Conservation (phyloP, 768 basidiomycete species). For the Trametes cinnabarina region DNA sequence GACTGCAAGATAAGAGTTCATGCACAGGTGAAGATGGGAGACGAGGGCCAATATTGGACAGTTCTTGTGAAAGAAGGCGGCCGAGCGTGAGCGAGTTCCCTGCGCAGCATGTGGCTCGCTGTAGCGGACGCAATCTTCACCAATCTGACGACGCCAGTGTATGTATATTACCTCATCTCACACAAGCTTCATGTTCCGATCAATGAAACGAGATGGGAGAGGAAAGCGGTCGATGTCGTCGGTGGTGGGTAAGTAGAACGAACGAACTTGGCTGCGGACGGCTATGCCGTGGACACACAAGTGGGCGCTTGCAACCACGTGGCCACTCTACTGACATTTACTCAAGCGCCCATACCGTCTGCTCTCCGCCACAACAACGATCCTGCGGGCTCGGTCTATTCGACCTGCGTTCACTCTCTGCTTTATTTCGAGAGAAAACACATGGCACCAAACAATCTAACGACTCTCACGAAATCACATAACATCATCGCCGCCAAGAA, state of each 20-base stretch:
- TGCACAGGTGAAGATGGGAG: background rate
- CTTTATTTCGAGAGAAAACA: background rate
- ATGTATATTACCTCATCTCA: background rate
- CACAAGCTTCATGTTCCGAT: background rate
- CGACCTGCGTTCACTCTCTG: background rate
- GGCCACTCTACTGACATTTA: background rate
- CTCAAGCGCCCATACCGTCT: background rate
- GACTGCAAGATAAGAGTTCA: too few species aligned
- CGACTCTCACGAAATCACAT: constrained; percentile 62
- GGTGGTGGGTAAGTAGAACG: background rate
- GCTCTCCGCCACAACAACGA: background rate
- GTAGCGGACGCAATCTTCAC: background rate
- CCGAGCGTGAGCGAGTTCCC: constrained; percentile 9
- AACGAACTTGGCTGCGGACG: background rate
- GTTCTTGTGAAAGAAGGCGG: background rate
- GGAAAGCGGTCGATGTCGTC: background rate
- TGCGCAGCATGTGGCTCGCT: constrained; percentile 7
- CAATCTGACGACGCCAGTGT: background rate
- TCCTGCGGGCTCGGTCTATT: background rate
- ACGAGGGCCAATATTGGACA: background rate
- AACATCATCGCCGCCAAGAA: constrained; percentile 64
- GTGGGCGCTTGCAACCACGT: constrained; percentile 1
- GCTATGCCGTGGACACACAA: constrained; percentile 5
- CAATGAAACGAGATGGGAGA: background rate
- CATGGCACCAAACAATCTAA: constrained; percentile 45